phyloP scores from a whole-genome alignment of 2,329 filamentous ascomycete species.

The Pezicula neosporulosa region DNA sequence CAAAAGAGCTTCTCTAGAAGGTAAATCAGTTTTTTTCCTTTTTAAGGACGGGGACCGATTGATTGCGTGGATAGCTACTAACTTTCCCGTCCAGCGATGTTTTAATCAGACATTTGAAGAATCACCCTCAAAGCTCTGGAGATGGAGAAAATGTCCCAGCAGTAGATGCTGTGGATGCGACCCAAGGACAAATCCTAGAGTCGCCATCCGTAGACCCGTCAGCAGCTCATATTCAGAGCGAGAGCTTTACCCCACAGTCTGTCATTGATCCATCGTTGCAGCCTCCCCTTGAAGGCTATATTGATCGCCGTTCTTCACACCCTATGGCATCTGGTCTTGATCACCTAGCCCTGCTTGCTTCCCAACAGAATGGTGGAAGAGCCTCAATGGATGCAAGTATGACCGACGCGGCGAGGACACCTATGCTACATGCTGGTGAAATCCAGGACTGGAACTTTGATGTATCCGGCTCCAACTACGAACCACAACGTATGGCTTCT shows the following conservation, averaged over 20 bases:
- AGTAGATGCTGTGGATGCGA: conserved; percentile 12
- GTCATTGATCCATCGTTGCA: conserved; percentile 19
- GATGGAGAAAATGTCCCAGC: conserved; percentile 15
- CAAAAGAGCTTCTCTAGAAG: conserved; percentile 52
- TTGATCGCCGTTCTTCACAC: conserved; percentile 10
- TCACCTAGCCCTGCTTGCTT: conserved; percentile 17
- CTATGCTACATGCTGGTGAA: conserved; percentile 8
- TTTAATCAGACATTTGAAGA: conserved; percentile 20
- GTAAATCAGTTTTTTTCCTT: conserved; percentile 26
- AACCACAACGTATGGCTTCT: conserved; percentile 7
- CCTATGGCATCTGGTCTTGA: conserved; percentile 17
- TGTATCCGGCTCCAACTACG: conserved; percentile 7
- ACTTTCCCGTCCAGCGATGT: conserved; percentile 16
- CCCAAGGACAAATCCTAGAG: conserved; percentile 2
- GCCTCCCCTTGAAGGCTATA: conserved; percentile 7
- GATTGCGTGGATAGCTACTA: conserved; percentile 10
- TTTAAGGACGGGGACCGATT: conserved; percentile 10
- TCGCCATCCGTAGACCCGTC: background rate
- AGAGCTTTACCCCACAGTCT: conserved; percentile 12
- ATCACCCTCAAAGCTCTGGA: conserved; percentile 17
- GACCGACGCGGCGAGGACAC: conserved; percentile 10
- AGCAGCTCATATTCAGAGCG: background rate
- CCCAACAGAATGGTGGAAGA: conserved; percentile 17
- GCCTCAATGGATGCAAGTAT: conserved; percentile 14
- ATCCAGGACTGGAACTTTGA: conserved; percentile 13